A percentile compares a stretch with the other conserved stretches of the same genome.
Conservation (phyloP, 2,329 filamentous ascomycete species). For the Hortaea sp. region DNA sequence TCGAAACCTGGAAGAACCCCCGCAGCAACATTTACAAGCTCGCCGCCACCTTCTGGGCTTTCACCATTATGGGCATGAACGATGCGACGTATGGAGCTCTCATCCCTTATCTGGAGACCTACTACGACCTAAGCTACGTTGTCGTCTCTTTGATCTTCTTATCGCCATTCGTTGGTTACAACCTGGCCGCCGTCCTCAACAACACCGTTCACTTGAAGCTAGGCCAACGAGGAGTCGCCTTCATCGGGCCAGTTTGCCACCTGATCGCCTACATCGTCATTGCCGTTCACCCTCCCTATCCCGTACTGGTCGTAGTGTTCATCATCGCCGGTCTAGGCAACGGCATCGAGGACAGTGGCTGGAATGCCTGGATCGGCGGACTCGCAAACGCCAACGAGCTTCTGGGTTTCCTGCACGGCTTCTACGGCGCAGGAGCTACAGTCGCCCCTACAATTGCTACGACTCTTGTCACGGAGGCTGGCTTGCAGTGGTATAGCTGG, state of each 20-base stretch:
- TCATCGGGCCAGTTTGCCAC: conserved; percentile 54
- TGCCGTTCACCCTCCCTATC: conserved; percentile 58
- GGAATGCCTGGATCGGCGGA: conserved; percentile 57
- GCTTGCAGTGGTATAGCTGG: conserved; percentile 59
- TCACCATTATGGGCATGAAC: conserved; percentile 58
- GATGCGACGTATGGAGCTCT: conserved; percentile 48
- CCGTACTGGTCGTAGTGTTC: conserved; percentile 54
- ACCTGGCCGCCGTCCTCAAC: conserved; percentile 52
- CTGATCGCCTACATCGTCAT: conserved; percentile 56
- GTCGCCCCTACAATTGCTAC: conserved; percentile 62
- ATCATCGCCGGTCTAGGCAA: conserved; percentile 61
- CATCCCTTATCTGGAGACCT: conserved; percentile 48
- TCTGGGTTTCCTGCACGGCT: conserved; percentile 61
- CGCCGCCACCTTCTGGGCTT: conserved; percentile 49
- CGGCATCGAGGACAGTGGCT: conserved; percentile 54
- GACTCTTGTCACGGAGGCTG: conserved; percentile 55
- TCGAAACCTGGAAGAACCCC: conserved; percentile 56
- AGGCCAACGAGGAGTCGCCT: conserved; percentile 62
- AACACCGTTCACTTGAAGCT: conserved; percentile 53
- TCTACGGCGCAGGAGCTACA: conserved; percentile 63
- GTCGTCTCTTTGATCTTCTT: conserved; percentile 58
- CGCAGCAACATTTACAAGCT: conserved; percentile 49
- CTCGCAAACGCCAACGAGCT: conserved; percentile 67
- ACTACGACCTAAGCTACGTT: conserved; percentile 53
- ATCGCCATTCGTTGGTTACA: conserved; percentile 56